Base-by-base conservation (phyloP, 495 filamentous ascomycete genomes). In the Usnea hakonensis region DNA sequence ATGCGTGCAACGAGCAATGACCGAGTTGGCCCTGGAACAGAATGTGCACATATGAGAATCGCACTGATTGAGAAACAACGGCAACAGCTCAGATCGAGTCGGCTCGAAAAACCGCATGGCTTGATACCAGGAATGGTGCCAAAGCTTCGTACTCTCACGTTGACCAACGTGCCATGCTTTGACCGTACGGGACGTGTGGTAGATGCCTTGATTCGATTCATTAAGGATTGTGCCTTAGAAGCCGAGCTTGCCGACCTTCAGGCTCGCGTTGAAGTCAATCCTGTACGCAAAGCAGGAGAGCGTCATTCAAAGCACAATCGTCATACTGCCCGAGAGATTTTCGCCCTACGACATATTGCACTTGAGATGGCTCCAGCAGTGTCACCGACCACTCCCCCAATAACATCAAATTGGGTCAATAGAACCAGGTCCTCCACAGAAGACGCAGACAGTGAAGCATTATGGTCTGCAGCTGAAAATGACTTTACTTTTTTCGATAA, bases 401-500 rank as follows among this genome's bases (percentile, higher is more conserved):
- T 64, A 35, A 75, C 73, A 0, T 68, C 68, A 16, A 65, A 55
- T 23, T 65, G 41, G 44, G 48, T 50, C 23, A 56, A 46, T 21
- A 60, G 65, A 10, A 67, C 68, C 26, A 82, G 78, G 61, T 86
- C 83, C 36, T 79, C 79, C 30, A 86, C 84, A 0, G 85, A 84
- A 53, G 84, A 87, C 55, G 70, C 78, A 11, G 85, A 87, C 64
- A 78, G 76, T 14, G 85, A 87, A 68, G 71, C 77, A 5, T 78
- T 87, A 17, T 86, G 83, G 83, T 75, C 80, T 38, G 83, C 82
- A 28, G 81, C 82, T 10, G 74, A 78, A 44, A 71, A 78, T 33
- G 85, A 87, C 64, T 87, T 86, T 64, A 84, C 81, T 43, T 87
- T 87, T 72, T 87, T 87, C 61, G 81, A 76, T 2, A 60, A 69